phyloP scores from a whole-genome alignment of 1,284 basidiomycete genomes.

The Stygiomarasmius scandens region DNA sequence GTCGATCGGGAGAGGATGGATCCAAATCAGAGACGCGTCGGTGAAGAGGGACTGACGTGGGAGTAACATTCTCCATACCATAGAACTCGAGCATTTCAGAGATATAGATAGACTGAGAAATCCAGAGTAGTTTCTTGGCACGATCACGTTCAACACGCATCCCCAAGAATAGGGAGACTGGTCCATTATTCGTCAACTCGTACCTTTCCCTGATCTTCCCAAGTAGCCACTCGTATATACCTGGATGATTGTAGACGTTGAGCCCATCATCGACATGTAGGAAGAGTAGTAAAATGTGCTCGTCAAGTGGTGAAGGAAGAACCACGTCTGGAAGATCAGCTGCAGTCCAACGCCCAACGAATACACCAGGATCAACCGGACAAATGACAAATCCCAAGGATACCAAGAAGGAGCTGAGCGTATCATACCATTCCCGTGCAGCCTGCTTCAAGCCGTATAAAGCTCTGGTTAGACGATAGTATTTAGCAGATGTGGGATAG shows the following conservation, averaged over 20 bases:
- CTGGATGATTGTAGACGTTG: background rate
- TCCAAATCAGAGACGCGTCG: background rate
- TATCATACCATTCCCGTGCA: constrained; percentile 26
- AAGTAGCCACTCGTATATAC: background rate
- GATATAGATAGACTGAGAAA: constrained; percentile 5
- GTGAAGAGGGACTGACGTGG: background rate
- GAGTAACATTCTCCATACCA: constrained; percentile 18
- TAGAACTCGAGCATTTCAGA: constrained; percentile 9
- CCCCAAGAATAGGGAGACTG: background rate
- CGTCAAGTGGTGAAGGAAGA: constrained; percentile 3
- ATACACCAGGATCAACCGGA: constrained; percentile 18
- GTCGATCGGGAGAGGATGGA: no score
- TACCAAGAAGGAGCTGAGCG: constrained; percentile 19
- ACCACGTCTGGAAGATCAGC: constrained; percentile 14
- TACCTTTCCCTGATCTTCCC: background rate
- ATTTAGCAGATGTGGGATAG: constrained; percentile 13
- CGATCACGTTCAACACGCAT: constrained; percentile 1
- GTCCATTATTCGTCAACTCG: background rate
- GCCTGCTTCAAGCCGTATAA: constrained; percentile 37
- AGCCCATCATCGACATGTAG: background rate
- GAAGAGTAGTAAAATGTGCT: background rate
- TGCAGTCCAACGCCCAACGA: constrained; percentile 8
- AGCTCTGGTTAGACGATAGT: constrained; percentile 12
- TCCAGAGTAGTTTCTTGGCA: background rate
- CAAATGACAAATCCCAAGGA: constrained; percentile 19